phyloP scores from a whole-genome alignment of 805 yeast species.

The Candida sonorensis region DNA sequence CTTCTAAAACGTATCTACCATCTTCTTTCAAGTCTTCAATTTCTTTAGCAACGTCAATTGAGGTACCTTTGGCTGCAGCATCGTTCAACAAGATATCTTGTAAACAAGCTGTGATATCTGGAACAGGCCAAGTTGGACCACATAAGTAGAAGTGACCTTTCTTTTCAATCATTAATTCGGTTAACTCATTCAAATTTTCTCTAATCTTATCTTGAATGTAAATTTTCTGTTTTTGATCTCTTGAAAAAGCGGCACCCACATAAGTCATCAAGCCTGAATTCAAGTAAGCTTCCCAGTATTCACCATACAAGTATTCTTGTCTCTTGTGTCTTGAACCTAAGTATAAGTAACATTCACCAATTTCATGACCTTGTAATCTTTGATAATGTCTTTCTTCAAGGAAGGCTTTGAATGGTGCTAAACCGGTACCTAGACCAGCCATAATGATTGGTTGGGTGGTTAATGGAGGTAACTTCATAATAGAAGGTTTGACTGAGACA shows the following conservation, averaged over 20 bases:
- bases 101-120: constrained; percentile 86
- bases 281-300: constrained; percentile 93
- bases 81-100: constrained; percentile 72
- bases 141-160: constrained; percentile 91
- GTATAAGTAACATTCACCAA: constrained; percentile 83
- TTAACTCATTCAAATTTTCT: constrained; percentile 64
- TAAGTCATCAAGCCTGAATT: constrained; percentile 90
- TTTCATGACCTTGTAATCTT: constrained; percentile 76
- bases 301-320: constrained; percentile 94
- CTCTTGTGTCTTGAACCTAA: constrained; percentile 93
- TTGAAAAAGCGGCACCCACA: constrained; percentile 95
- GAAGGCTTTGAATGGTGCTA: constrained; percentile 97
- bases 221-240: constrained; percentile 93
- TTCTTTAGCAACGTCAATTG: constrained; percentile 66
- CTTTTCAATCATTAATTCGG: constrained; percentile 70
- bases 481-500: constrained; percentile 93
- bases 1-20: constrained; percentile 89
- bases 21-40: constrained; percentile 92
- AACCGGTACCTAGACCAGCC: constrained; percentile 97
- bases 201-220: constrained; percentile 92
- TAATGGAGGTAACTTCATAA: constrained; percentile 88
- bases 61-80: constrained; percentile 59
- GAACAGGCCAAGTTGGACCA: constrained; percentile 99
- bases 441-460: constrained; percentile 87
- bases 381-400: constrained; percentile 95